Conservation (phyloP, 441 rosid species). For the Erodium moschatum region DNA sequence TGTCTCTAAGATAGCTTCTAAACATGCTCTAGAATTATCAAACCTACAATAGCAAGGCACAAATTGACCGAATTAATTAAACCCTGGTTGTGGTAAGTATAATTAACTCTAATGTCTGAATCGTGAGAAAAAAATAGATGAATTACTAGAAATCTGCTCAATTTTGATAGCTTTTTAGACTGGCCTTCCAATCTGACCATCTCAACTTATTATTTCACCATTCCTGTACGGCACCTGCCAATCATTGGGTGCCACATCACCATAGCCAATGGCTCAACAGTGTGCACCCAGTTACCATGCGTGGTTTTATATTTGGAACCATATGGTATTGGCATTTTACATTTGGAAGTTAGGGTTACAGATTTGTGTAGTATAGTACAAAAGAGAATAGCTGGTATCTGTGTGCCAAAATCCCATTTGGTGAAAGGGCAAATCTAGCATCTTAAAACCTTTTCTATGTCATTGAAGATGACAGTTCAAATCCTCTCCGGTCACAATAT, state of each 20-base stretch:
- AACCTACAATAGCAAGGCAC: conserved; percentile 5
- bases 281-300: background rate
- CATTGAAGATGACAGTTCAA: conserved; percentile 12
- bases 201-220: conserved; percentile 5
- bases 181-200: conserved; percentile 7
- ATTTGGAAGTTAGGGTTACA: conserved; percentile 3
- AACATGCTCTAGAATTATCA: background rate
- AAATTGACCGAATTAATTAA: background rate
- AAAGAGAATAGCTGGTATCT: background rate
- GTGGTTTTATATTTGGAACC: background rate
- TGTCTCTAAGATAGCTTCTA: conserved; percentile 2
- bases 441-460: conserved; percentile 12
- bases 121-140: background rate
- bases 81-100: background rate
- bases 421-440: conserved; percentile 13
- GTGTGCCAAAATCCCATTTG: conserved; percentile 2
- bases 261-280: conserved; percentile 2
- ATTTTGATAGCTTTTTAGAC: conserved; percentile 1
- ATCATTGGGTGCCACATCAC: conserved; percentile 10
- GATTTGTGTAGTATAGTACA: conserved; percentile 6
- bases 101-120: background rate
- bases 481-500: conserved; percentile 10
- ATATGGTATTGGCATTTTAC: background rate
- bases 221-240: background rate
- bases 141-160: background rate